Percentiles rank a stretch among this genome's conserved stretches.
Conservation (phyloP, 192 early-diverging fungal species). For the Chytriomyces sp. region DNA sequence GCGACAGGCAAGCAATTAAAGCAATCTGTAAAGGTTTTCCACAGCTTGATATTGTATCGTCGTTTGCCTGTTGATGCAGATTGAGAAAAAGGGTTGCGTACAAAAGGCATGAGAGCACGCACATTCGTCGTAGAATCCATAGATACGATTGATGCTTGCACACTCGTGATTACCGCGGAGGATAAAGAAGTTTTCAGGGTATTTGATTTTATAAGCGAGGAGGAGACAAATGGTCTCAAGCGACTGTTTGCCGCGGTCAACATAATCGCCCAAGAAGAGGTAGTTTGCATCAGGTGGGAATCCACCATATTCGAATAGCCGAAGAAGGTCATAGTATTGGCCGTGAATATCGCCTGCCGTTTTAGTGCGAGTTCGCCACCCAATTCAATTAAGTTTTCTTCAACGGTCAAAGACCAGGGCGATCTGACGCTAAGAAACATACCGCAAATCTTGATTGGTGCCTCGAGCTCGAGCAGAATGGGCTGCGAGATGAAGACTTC, state of each 20-base stretch:
- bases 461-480: slow-evolving; percentile 82
- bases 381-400: too few species aligned
- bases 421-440: too few species aligned
- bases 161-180: slow-evolving; percentile 98
- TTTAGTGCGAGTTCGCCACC: not conserved
- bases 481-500: slow-evolving; percentile 91
- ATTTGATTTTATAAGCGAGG: slow-evolving; percentile 99
- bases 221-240: slow-evolving; percentile 95
- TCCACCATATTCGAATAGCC: slow-evolving; percentile 93
- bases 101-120: slow-evolving; percentile 28
- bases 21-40: slow-evolving; percentile 98
- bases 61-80: slow-evolving; percentile 71
- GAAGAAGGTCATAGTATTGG: slow-evolving; percentile 95
- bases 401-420: too few species aligned
- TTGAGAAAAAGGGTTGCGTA: slow-evolving; percentile 4
- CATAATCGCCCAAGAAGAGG: slow-evolving; percentile 96
- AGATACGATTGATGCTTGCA: slow-evolving; percentile 94
- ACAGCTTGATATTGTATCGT: slow-evolving; percentile 97
- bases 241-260: slow-evolving; percentile 96
- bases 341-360: slow-evolving; percentile 85
- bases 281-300: slow-evolving; percentile 96
- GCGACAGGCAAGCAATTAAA: slow-evolving; percentile 98
- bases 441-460: not conserved
- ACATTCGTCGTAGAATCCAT: slow-evolving; percentile 99
- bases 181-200: slow-evolving; percentile 99